These are phyloP conservation scores for Crithidia bombi DNA, from an alignment of 208 protist genomes.

Conservation along the genomic window DNA sequence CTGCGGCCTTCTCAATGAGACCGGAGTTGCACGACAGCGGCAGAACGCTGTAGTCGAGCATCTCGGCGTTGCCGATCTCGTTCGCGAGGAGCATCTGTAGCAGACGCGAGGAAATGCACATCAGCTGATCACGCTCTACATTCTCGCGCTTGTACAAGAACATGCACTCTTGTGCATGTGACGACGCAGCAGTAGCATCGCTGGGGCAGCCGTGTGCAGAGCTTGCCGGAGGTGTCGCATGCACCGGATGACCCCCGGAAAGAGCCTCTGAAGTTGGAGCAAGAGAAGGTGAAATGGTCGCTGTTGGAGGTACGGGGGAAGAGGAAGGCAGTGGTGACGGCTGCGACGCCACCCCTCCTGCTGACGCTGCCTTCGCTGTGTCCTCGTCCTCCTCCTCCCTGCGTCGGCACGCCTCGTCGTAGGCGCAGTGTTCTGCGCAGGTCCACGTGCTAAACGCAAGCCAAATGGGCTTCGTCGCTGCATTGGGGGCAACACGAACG, in stretches of 20 bases:
- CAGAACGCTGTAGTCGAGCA: constrained; percentile 74
- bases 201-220: neutral
- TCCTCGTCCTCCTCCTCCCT: neutral
- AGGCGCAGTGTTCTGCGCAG: constrained; percentile 24
- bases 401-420: neutral
- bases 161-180: constrained; percentile 23
- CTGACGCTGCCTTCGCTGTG: neutral
- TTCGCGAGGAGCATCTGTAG: constrained; percentile 60
- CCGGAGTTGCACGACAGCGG: constrained; percentile 61
- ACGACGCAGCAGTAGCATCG: neutral
- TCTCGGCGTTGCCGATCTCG: constrained; percentile 47
- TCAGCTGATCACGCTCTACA: constrained; percentile 79
- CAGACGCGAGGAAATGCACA: constrained; percentile 72
- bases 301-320: neutral
- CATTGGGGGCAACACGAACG: constrained; percentile 33
- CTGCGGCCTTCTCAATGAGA: constrained; percentile 76
- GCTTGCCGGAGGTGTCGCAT: neutral
- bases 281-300: too few species aligned
- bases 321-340: neutral
- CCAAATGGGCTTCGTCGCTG: constrained; percentile 46
- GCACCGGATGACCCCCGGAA: neutral
- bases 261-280: neutral
- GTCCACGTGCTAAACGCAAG: constrained; percentile 50
- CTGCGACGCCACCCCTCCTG: too few species aligned
- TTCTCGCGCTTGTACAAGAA: constrained; percentile 83